Conservation (phyloP, 352 stramenopile species). For the Phytophthora sp. region DNA sequence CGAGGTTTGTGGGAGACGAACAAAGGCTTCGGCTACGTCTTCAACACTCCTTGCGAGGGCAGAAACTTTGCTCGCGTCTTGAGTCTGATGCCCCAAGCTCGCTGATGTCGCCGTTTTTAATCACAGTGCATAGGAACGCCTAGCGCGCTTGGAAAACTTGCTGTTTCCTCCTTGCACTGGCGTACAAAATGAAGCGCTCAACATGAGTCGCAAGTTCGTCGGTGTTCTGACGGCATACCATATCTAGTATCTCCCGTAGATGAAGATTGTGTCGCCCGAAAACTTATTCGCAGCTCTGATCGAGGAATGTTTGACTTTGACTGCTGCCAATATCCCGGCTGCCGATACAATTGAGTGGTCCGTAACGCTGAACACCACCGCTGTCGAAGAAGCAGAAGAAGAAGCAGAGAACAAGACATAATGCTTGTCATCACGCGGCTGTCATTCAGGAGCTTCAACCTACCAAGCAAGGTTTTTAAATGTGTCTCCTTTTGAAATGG, state of each 20-base stretch:
- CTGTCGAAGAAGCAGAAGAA: too few species aligned
- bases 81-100: conserved; percentile 6
- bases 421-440: too few species aligned
- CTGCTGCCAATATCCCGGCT: not conserved
- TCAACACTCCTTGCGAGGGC: too few species aligned
- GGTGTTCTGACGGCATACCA: conserved; percentile 20
- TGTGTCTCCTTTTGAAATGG: too few species aligned
- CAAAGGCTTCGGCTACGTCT: too few species aligned
- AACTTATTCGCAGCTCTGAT: conserved; percentile 4
- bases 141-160: conserved; percentile 4
- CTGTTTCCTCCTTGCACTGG: too few species aligned
- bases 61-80: conserved; percentile 6
- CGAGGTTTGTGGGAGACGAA: too few species aligned
- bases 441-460: too few species aligned
- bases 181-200: conserved; percentile 8
- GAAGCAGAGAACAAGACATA: too few species aligned
- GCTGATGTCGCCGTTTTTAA: conserved; percentile 1
- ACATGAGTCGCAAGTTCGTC: conserved; percentile 19
- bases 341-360: too few species aligned
- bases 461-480: too few species aligned
- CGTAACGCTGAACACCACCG: too few species aligned
- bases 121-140: conserved; percentile 2
- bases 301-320: conserved; percentile 13
- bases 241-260: conserved; percentile 11
- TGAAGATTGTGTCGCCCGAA: not conserved